Evolutionary conservation across 108 stramenopile species (phyloP).

Genomic region (Mayamaea pseudoterrestris): DNA sequence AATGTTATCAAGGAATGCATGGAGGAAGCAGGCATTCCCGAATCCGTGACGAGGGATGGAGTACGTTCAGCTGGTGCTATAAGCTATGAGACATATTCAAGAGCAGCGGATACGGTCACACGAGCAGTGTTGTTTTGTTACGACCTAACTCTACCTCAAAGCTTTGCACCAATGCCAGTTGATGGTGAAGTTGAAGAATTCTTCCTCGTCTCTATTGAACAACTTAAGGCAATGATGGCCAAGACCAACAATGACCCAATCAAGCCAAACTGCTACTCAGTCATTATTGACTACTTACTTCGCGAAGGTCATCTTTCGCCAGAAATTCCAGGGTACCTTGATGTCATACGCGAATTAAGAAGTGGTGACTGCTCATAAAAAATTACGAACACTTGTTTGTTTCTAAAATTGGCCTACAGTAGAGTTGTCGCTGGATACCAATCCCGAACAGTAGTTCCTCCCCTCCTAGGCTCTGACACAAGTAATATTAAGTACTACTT

Average conservation of each 20-base stretch:
- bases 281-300: constrained; percentile 75
- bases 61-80: constrained; percentile 59
- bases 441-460: too few relatives aligned
- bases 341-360: constrained; percentile 52
- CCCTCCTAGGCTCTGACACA: too few relatives aligned
- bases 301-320: constrained; percentile 41
- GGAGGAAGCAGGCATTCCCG: constrained; percentile 81
- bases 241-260: constrained; percentile 53
- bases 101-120: constrained; percentile 26
- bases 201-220: constrained; percentile 51
- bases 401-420: too few relatives aligned
- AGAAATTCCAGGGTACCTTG: constrained; percentile 63
- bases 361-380: constrained; percentile 48
- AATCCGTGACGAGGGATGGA: constrained; percentile 24
- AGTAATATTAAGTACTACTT: too few relatives aligned
- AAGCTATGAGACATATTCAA: constrained; percentile 43
- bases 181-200: constrained; percentile 89
- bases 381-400: background rate
- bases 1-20: constrained; percentile 83
- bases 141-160: constrained; percentile 63
- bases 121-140: constrained; percentile 70
- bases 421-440: too few relatives aligned
- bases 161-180: constrained; percentile 55
- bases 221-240: constrained; percentile 44
- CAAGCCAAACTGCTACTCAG: constrained; percentile 84